Base-by-base conservation (phyloP, 1,284 basidiomycete species). In the Apiotrichum domesticum region DNA sequence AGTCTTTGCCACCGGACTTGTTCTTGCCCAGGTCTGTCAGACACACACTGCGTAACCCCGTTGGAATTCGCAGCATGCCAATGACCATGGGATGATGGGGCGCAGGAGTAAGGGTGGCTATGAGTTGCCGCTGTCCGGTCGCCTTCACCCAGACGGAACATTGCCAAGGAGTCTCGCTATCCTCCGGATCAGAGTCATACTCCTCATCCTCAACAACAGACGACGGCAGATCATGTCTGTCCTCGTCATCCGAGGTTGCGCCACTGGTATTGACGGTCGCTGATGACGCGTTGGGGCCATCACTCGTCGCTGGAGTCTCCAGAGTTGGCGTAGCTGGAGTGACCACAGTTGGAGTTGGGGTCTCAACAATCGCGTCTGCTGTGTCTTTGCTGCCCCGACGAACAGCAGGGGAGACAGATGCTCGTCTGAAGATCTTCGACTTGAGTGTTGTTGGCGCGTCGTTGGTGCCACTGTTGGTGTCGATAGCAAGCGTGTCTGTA, bases 1-100 rank as follows among this genome's bases (percentile, higher is more conserved):
- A 34, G 46, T 34, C 46, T 8, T 34, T 10, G 43, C 15, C 15
- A 13, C 37, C 13, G 21, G 37, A 39, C 37, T 21, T 21, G 21
- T 39, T 39, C 37, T 39, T 7, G 37, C 47, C 47, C 29, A 60
- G 29, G 44, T 59, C 51, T 1, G 69, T 65, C 47, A 78, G 63
- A 10, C 64, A 83, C 29, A 94, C 79, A 61, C 89, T 85, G 0
- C 87, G 85, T 0, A 97, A 80, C 0, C 88, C 86, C 73, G 86
- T 90, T 8, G 93, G 92, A 50, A 96, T 84, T 71, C 91, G 89
- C 57, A 98, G 82, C 77, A 93, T 85, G 39, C 86, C 88, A 35
- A 98, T 87, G 15, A 98, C 87, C 72, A 95, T 93, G 6, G 95
- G 95, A 74, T 98, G 95, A 73, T 98, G 92, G 14, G 93, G 94